Base-by-base conservation (phyloP, 1,284 basidiomycete genomes). In the Phlebopus sp. region DNA sequence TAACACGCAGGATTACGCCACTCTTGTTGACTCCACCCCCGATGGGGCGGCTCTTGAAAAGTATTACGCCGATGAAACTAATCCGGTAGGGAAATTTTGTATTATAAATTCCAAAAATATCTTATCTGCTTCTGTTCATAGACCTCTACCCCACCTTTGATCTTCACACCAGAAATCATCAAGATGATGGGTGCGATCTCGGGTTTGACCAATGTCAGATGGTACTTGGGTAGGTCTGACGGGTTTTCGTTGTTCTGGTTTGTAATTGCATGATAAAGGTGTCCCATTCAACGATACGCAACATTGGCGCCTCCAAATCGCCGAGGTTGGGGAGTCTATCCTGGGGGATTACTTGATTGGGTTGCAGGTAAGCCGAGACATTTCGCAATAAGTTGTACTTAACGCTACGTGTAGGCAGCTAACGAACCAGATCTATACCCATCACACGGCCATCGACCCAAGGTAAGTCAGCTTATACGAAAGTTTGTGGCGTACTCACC, bases 401-500 rank as follows among this genome's bases (percentile, higher is more conserved):
- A 64, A 81, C 19, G 84, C 81, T 13, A 1, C 61, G 9, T 85
- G 30, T 78, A 82, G 59, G 73, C 72, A 5, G 84, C 81, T 3
- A 90, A 90, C 60, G 86, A 90, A 62, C 86, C 86, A 10, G 85
- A 88, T 67, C 68, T 87, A 48, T 87, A 79, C 58, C 60, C 59
- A 4, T 54, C 61, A 45, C 74, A 68, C 37, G 63, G 51, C 9
- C 66, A 67, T 40, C 67, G 71, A 5, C 50, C 62, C 49, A 62
- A 49, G 53, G 66, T 51, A 49, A 37, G 30, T 43, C 14, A 21
- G 31, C 35, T 13, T 40, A 51, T 7, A 13, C 9, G 34, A 19
- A 30, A 38, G 17, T 17, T 19, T 27, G 15, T 31, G 4, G 18
- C 9, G 7, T 21, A 2, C 32, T 41, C 5, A 23, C 18, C 40